A percentile compares a stretch with the other conserved stretches of the same genome.
phyloP scores from a whole-genome alignment of 75 land plant genomes.

The Selaginella tamariscina region DNA sequence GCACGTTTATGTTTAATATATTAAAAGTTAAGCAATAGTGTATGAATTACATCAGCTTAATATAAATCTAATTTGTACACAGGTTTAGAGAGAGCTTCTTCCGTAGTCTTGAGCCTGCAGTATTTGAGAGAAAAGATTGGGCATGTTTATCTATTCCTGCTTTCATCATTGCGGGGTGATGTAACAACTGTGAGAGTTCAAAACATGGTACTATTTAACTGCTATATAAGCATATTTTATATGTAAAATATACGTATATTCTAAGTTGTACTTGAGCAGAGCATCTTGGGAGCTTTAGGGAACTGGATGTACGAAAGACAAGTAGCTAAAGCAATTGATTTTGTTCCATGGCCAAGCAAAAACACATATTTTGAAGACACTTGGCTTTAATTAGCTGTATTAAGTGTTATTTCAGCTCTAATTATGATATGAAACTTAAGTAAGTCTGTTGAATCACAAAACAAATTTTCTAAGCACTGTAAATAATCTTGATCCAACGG shows the following conservation, averaged over 20 bases:
- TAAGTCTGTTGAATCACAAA: too few species aligned
- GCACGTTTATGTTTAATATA: too few species aligned
- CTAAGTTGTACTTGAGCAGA: not conserved
- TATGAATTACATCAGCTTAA: too few species aligned
- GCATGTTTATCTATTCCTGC: not conserved
- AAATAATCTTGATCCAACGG: too few species aligned
- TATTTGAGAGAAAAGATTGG: not conserved
- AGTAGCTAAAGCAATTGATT: not conserved
- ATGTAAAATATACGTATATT: not conserved
- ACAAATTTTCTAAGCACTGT: too few species aligned
- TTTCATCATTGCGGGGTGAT: not conserved
- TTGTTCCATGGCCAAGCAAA: not conserved
- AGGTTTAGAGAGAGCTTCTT: not conserved
- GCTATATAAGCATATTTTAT: not conserved
- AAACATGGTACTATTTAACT: not conserved
- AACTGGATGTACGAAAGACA: conserved; percentile 1
- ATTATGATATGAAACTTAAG: too few species aligned
- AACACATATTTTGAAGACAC: not conserved
- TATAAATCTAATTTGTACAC: too few species aligned
- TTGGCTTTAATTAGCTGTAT: too few species aligned
- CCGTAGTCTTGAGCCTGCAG: not conserved
- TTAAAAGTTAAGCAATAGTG: too few species aligned
- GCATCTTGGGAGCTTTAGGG: not conserved
- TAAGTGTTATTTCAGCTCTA: too few species aligned
- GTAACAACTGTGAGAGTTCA: not conserved